Evolutionary conservation across 768 basidiomycete genomes (phyloP), one percentile per base, ranked within the genome.

Genomic region (Xerocomellus chrysenteron): DNA sequence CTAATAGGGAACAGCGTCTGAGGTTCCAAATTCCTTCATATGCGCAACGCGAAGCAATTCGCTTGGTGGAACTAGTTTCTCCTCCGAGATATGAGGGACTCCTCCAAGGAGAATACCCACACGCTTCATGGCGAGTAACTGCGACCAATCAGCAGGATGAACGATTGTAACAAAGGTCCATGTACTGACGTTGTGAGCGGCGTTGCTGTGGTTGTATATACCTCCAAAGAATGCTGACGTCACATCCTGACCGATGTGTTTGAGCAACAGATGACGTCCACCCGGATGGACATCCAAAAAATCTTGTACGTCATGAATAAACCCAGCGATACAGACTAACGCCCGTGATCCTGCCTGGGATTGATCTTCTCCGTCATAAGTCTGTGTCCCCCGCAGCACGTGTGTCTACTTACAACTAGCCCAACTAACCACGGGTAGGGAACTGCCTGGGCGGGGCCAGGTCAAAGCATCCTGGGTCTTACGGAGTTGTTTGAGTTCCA

Each of bases 221-320:
- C 54, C 54, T n/a, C 49, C 54, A 42, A 55, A 55, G 49, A 55
- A 55, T 9, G 48, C 48, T 11, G 48, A 28, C 11, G 54, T 50
- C n/a, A 41, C 54, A 37, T 55, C 54, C 49, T 35, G 41, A 8
- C 48, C 54, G 26, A 55, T 17, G 13, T 55, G 33, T 43, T 51
- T 36, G 3, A 51, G n/a, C 33, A 55, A 19, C n/a, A 55, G 19
- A 40, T 49, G 12, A 5, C 39, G 37, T 33, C 53, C 53, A 9
- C 53, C 37, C 5, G 47, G 53, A 41, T 54, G 47, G 21, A 33
- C 32, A 5, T 54, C 53, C 33, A 54, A 54, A 8, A 49, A 49
- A 9, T 41, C 39, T 32, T 50, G 30, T 24, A 50, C 5, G 2
- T 50, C 53, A 30, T 54, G 53, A 16, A 49, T 41, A 35, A 48